These are phyloP conservation scores for Solanum megistacrolobum DNA, from an alignment of 257 asterid genomes.

Conservation along the genomic window DNA sequence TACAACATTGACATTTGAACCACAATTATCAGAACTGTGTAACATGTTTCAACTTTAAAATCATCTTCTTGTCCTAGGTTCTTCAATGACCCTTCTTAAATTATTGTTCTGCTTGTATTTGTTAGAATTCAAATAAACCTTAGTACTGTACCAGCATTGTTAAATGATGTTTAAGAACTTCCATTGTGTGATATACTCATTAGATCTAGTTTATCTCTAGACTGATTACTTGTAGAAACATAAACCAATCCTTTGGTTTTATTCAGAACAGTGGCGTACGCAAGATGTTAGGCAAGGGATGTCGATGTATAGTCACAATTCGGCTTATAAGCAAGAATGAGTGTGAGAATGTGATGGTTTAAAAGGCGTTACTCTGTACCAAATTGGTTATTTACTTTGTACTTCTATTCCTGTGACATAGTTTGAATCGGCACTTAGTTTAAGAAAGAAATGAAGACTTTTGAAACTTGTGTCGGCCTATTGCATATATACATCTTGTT, in stretches of 20 bases:
- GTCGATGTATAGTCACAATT: background rate
- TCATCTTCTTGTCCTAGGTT: background rate
- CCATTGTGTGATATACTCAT: background rate
- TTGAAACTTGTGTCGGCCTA: background rate
- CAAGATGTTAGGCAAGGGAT: background rate
- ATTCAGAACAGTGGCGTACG: background rate
- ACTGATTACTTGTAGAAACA: background rate
- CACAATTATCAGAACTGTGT: background rate
- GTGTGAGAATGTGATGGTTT: background rate
- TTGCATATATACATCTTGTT: background rate
- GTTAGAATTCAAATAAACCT: background rate
- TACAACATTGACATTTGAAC: slow-evolving; percentile 1
- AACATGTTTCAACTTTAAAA: background rate
- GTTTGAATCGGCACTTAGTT: background rate
- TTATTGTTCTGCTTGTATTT: background rate
- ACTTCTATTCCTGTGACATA: background rate
- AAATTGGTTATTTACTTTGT: background rate
- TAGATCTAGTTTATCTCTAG: background rate
- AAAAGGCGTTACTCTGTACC: background rate
- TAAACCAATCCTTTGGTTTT: background rate
- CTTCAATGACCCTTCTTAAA: background rate
- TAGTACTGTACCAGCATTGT: background rate
- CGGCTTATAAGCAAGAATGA: background rate
- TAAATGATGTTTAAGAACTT: background rate
- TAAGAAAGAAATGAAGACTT: background rate